These are phyloP conservation scores for Diphasiastrum complanatum DNA, from an alignment of 83 land plant genomes.

Conservation along the genomic window DNA sequence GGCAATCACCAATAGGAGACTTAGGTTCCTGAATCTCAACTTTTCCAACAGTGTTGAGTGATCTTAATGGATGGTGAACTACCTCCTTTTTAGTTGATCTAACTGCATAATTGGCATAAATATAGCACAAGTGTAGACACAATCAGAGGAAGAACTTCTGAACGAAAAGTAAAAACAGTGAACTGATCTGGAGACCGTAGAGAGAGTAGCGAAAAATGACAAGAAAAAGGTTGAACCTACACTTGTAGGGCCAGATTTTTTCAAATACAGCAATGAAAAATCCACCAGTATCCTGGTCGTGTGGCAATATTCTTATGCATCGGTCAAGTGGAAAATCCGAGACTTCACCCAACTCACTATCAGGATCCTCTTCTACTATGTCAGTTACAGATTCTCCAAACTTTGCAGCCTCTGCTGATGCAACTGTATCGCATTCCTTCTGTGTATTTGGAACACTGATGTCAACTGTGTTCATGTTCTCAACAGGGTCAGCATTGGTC, in stretches of 20 bases:
- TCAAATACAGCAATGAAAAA: conserved; percentile 91
- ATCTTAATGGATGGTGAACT: no score
- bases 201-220: neutral
- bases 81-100: no score
- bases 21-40: no score
- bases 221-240: conserved; percentile 25
- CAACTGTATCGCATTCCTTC: neutral
- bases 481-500: conserved; percentile 2
- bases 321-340: conserved; percentile 70
- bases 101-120: no score
- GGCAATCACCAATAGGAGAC: no score
- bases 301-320: conserved; percentile 87
- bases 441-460: neutral
- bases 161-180: neutral
- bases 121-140: no score
- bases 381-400: conserved; percentile 13
- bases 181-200: neutral
- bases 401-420: neutral
- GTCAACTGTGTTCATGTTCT: conserved; percentile 3
- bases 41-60: no score
- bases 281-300: conserved; percentile 98
- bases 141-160: no score
- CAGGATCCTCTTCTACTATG: conserved; percentile 16
- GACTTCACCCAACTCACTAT: conserved; percentile 41
- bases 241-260: conserved; percentile 55